These are phyloP conservation scores for Arctium minus DNA, from an alignment of 129 eudicot genomes.

Conservation along the genomic window DNA sequence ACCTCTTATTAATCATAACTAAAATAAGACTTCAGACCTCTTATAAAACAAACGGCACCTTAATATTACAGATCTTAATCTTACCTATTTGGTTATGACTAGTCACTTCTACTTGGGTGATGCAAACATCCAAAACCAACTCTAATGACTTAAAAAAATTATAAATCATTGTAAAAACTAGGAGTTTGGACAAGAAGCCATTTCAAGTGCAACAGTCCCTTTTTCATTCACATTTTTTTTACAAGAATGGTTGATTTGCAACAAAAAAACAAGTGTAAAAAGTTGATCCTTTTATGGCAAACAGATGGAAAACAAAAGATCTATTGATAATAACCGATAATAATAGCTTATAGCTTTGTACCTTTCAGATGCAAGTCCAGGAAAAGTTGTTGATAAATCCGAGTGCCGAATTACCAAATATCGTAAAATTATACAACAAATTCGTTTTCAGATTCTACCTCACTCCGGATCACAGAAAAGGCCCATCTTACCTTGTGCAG, in stretches of 20 bases:
- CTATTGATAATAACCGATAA: not conserved
- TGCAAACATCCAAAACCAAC: too few species aligned
- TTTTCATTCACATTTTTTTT: not conserved
- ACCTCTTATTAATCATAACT: too few species aligned
- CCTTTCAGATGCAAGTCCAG: not conserved
- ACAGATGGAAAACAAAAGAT: not conserved
- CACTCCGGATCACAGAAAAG: conserved; percentile 11
- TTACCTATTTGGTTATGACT: not conserved
- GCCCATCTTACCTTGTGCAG: conserved; percentile 7
- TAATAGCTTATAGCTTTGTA: not conserved
- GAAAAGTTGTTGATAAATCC: conserved; percentile 5
- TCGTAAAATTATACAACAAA: conserved; percentile 27
- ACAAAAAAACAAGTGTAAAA: not conserved
- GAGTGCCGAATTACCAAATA: conserved; percentile 19
- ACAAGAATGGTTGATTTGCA: not conserved
- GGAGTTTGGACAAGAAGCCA: not conserved
- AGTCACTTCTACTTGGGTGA: too few species aligned
- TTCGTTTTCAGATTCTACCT: conserved; percentile 18
- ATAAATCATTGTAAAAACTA: too few species aligned
- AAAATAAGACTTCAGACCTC: too few species aligned
- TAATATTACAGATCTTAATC: not conserved
- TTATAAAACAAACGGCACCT: too few species aligned
- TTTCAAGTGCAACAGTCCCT: not conserved
- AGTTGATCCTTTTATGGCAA: not conserved
- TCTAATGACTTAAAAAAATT: too few species aligned